phyloP scores from a whole-genome alignment of 1,139 yeast genomes.

The Magnusiomyces sp. region DNA sequence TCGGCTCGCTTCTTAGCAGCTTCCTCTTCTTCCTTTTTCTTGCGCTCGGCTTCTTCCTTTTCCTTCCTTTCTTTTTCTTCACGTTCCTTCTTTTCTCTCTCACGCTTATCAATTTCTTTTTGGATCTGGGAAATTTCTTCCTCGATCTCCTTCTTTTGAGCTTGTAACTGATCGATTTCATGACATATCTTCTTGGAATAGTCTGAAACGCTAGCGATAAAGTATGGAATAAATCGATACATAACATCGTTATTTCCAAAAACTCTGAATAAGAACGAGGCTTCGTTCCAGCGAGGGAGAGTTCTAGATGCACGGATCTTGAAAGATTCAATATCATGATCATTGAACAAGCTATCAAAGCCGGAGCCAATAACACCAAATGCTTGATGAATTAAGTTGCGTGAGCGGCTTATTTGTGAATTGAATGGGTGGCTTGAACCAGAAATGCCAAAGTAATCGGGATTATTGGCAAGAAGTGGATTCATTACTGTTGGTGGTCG shows the following conservation, averaged over 20 bases:
- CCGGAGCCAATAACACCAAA: constrained; percentile 7
- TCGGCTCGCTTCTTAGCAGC: constrained; percentile 15
- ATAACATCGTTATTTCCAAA: background rate
- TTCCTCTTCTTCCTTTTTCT: constrained; percentile 30
- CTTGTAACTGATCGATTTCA: background rate
- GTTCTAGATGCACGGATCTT: background rate
- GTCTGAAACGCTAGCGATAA: background rate
- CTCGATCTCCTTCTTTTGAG: background rate
- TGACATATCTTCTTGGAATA: background rate
- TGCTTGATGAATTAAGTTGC: too few species aligned
- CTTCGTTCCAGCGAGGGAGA: constrained; percentile 1
- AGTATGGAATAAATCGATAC: background rate
- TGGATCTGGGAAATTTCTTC: background rate
- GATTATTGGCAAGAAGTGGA: too few species aligned
- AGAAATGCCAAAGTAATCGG: too few species aligned
- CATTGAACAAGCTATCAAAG: constrained; percentile 14
- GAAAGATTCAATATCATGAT: constrained; percentile 12
- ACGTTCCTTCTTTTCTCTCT: constrained; percentile 33
- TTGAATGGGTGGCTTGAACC: too few species aligned
- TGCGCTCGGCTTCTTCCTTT: constrained; percentile 19
- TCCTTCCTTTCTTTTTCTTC: constrained; percentile 27
- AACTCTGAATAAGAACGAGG: background rate
- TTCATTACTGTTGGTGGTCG: background rate
- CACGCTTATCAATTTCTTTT: background rate
- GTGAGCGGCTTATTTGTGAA: too few species aligned